Conservation (phyloP, 2,329 filamentous ascomycete species). For the Colletotrichum theobromicola region DNA sequence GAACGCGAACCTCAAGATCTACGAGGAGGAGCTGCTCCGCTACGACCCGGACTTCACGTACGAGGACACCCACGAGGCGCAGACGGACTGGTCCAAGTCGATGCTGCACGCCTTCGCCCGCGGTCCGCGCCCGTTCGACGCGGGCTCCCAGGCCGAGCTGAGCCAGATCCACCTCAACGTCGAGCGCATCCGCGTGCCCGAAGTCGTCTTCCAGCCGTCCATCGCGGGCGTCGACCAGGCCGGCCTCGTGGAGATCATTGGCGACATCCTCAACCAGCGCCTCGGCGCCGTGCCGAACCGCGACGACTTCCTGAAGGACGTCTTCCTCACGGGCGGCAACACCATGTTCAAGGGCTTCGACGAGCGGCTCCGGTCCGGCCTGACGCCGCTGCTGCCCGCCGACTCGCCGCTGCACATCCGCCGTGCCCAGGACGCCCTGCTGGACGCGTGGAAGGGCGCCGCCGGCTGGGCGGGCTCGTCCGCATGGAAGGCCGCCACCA, state of each 20-base stretch:
- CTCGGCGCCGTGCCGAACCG: slow-evolving; percentile 64
- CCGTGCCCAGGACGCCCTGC: slow-evolving; percentile 74
- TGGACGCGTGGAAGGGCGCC: slow-evolving; percentile 94
- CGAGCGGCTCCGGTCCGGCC: slow-evolving; percentile 75
- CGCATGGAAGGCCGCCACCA: slow-evolving; percentile 66
- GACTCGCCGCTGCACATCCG: slow-evolving; percentile 73
- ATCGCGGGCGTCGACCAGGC: slow-evolving; percentile 95
- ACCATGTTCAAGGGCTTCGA: slow-evolving; percentile 88
- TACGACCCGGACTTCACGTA: slow-evolving; percentile 91
- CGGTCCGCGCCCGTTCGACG: slow-evolving; percentile 85
- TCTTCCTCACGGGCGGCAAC: slow-evolving; percentile 95
- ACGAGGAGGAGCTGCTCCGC: slow-evolving; percentile 85
- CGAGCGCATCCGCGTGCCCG: slow-evolving; percentile 91
- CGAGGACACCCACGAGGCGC: slow-evolving; percentile 88
- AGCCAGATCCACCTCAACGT: slow-evolving; percentile 96
- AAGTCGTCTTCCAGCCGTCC: slow-evolving; percentile 90
- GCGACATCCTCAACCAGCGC: slow-evolving; percentile 86
- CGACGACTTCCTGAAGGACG: slow-evolving; percentile 77
- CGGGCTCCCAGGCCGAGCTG: slow-evolving; percentile 77
- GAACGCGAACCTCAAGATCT: slow-evolving; percentile 70
- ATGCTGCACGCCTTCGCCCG: slow-evolving; percentile 89
- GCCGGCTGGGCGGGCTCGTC: slow-evolving; percentile 77
- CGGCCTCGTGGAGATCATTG: slow-evolving; percentile 88
- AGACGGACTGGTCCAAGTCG: slow-evolving; percentile 93
- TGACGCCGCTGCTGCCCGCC: slow-evolving; percentile 74